These are phyloP conservation scores for Eucalyptus tenuipes DNA, from an alignment of 345 rosid genomes.

Conservation along the genomic window DNA sequence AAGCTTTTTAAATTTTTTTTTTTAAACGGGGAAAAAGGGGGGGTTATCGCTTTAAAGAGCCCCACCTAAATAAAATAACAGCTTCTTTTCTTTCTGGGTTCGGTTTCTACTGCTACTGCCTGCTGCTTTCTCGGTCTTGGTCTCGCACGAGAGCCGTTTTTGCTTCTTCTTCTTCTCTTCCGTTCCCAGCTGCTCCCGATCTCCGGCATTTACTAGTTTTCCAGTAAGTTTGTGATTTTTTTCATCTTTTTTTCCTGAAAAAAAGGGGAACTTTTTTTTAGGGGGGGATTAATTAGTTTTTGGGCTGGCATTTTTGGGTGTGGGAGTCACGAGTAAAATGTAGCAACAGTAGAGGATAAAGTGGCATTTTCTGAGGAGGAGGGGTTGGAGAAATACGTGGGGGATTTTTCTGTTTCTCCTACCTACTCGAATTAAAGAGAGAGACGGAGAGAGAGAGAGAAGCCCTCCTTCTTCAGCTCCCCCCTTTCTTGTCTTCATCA, in stretches of 20 bases:
- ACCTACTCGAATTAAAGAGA: neutral
- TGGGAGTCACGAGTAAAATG: neutral
- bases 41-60: constrained; percentile 12
- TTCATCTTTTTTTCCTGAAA: neutral
- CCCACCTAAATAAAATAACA: neutral
- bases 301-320: neutral
- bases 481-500: neutral
- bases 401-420: constrained; percentile 3
- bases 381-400: neutral
- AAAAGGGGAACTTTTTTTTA: neutral
- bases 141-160: neutral
- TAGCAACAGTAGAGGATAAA: constrained; percentile 15
- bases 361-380: constrained; percentile 23
- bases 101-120: neutral
- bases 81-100: constrained; percentile 1
- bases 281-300: neutral
- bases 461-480: neutral
- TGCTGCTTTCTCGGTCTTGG: neutral
- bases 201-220: constrained; percentile 42
- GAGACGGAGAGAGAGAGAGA: neutral
- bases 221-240: constrained; percentile 9
- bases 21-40: constrained; percentile 1
- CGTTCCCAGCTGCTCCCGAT: constrained; percentile 8
- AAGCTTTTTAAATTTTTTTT: neutral
- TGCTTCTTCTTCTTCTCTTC: neutral